Conservation (phyloP, 805 yeast genomes). For the Ogataea angusta region DNA sequence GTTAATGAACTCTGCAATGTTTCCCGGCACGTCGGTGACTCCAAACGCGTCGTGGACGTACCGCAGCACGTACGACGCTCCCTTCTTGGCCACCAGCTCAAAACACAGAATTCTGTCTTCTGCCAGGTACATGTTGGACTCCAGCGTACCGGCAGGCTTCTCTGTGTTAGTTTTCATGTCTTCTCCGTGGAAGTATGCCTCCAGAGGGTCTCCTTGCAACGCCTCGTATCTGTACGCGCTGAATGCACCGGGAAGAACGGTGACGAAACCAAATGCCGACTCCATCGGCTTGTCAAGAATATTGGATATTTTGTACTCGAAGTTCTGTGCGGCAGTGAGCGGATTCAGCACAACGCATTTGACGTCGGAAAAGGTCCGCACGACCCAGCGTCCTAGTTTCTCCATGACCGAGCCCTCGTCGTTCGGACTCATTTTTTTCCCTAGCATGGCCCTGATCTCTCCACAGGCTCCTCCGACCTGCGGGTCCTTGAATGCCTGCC, state of each 20-base stretch:
- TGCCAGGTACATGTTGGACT: constrained; percentile 94
- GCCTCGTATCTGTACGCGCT: constrained; percentile 89
- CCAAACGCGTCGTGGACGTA: constrained; percentile 88
- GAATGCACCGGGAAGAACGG: constrained; percentile 95
- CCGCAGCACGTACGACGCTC: constrained; percentile 67
- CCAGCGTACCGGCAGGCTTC: constrained; percentile 76
- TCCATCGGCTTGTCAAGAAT: constrained; percentile 94
- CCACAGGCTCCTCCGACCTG: constrained; percentile 97
- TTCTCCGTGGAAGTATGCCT: constrained; percentile 92
- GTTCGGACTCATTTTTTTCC: constrained; percentile 29
- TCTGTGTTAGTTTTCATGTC: constrained; percentile 56
- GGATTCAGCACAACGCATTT: constrained; percentile 60
- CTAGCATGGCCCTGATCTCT: constrained; percentile 75
- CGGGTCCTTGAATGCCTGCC: constrained; percentile 79
- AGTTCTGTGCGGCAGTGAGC: constrained; percentile 91
- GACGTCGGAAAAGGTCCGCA: constrained; percentile 47
- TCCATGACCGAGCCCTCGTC: constrained; percentile 28
- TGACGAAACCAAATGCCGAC: constrained; percentile 86
- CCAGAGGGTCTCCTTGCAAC: constrained; percentile 73
- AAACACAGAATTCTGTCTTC: constrained; percentile 95
- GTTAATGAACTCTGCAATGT: constrained; percentile 79
- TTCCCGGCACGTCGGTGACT: constrained; percentile 92
- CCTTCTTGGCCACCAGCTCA: constrained; percentile 81
- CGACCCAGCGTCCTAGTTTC: constrained; percentile 33
- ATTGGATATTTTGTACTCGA: constrained; percentile 93